Conservation (phyloP, 768 basidiomycete species). For the Psilocybe azurescens region DNA sequence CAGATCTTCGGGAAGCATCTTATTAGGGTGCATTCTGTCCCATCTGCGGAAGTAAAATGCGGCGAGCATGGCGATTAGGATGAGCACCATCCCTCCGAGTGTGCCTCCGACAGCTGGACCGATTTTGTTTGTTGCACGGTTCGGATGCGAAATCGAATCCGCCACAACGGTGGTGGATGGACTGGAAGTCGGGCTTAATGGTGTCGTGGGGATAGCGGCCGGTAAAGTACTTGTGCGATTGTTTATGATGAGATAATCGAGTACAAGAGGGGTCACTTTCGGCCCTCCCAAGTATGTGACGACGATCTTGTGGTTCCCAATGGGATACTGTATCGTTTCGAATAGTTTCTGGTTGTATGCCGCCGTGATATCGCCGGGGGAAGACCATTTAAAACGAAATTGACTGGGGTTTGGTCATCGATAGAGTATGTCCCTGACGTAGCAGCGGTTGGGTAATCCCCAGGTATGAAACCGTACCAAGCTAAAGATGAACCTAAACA, state of each 20-base stretch:
- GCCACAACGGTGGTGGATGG: neutral
- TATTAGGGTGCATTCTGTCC: neutral
- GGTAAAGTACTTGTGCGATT: neutral
- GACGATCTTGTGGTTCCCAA: constrained; percentile 27
- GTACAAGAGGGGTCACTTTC: constrained; percentile 26
- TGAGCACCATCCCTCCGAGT: neutral
- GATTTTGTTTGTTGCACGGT: neutral
- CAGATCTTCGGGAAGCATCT: neutral
- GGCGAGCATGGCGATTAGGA: neutral
- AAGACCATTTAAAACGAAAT: constrained; percentile 17
- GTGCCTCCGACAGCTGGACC: neutral
- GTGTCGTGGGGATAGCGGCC: neutral
- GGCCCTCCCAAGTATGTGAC: constrained; percentile 26
- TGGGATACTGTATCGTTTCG: constrained; percentile 21
- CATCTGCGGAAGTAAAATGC: neutral
- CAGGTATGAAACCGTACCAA: constrained; percentile 24
- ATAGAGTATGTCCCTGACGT: constrained; percentile 25
- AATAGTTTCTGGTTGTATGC: constrained; percentile 29
- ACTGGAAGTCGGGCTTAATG: neutral
- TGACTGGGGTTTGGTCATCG: constrained; percentile 16
- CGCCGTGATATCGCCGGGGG: constrained; percentile 10
- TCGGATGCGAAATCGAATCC: too few species aligned
- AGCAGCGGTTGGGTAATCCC: constrained; percentile 23
- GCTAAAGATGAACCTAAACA: constrained; percentile 21
- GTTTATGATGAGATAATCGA: constrained; percentile 20